Evolutionary conservation across 73 alveolate species (phyloP), one percentile per base, ranked within the genome.

Genomic region (Paramecium bursaria): DNA sequence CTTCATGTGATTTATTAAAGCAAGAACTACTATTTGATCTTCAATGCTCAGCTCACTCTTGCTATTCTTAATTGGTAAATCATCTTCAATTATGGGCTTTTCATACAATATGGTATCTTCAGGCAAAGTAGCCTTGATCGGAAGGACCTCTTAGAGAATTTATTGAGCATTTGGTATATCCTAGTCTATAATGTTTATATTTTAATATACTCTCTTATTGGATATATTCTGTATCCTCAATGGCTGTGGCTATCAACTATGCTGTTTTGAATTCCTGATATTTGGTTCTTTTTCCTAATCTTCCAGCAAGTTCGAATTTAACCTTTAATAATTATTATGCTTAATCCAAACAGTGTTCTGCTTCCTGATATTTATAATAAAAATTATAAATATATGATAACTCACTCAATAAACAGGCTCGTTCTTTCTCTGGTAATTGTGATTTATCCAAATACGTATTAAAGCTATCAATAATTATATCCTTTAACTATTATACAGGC

Each of bases 241-340:
- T 92, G 55, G 82, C 85, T 74, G 93, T 93, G 0, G 96, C 96
- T 27, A 96, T 98, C 33, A 96, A 91, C 74, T 95, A 87, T 11
- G 99, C 95, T 35, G 90, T 85, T 14, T 95, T 95, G 50, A 93
- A 94, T 26, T 89, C 93, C 86, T 96, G 91, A 90, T 87, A 96
- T 86, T 96, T 96, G 2, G 99, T 96, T 73, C 97, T 91, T 74
- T 87, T 93, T 1, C 99, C 99, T 26, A 92, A 87, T 92, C 90
- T 96, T 9, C 99, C 99, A 22, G 99, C 95, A 23, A 96, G 87
- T 6, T 90, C 92, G 7, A 94, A 75, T 67, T 94, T 92, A 25
- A 96, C 75, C 46, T 91, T 94, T 33, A 96, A 49, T 23, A 92
- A 57, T 35, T 85, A 42, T 86, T 90, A 90, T 3, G 98, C 97